Conservation (phyloP, 2,329 filamentous ascomycete genomes). For the Curvularia sp. region DNA sequence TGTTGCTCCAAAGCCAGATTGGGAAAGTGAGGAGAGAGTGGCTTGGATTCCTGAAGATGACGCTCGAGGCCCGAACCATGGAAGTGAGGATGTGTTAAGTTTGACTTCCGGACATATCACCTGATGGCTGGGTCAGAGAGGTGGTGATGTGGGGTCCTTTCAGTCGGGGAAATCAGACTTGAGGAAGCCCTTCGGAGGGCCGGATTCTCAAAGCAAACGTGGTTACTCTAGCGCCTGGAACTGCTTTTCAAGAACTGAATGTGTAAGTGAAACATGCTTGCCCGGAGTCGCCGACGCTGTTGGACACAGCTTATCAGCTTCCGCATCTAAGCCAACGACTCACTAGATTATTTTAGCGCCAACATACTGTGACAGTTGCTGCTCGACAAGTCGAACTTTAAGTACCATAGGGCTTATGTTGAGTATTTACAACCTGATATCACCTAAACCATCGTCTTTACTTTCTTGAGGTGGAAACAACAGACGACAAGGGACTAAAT, state of each 20-base stretch:
- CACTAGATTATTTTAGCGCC: neutral
- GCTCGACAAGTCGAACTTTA: neutral
- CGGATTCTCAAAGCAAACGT: neutral
- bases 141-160: neutral
- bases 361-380: neutral
- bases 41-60: neutral
- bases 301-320: neutral
- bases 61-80: neutral
- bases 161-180: neutral
- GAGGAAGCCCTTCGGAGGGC: neutral
- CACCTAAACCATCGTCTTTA: neutral
- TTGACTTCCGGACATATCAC: neutral
- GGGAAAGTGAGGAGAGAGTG: neutral
- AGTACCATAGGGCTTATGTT: neutral
- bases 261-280: neutral
- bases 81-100: neutral
- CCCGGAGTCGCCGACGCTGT: neutral
- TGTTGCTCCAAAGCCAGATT: neutral
- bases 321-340: neutral
- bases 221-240: neutral
- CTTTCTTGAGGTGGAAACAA: neutral
- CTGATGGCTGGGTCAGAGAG: neutral
- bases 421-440: neutral
- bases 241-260: neutral
- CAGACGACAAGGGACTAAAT: neutral